phyloP scores from a whole-genome alignment of 306 rosid genomes.

The Quercus glauca region DNA sequence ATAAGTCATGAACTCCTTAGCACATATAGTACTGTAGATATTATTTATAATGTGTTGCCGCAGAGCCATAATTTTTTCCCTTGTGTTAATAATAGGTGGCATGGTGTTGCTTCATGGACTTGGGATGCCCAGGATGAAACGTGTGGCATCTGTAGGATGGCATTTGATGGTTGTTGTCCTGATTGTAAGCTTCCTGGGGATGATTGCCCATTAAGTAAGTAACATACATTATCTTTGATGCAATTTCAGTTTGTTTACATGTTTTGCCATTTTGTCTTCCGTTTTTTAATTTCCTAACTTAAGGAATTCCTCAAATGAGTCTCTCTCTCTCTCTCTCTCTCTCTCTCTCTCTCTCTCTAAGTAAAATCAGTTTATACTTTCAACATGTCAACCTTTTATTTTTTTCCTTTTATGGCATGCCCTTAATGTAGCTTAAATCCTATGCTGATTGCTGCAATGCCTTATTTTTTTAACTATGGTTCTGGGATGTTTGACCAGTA shows the following conservation, averaged over 20 bases:
- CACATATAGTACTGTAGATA: neutral
- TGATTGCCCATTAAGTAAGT: slow-evolving; percentile 89
- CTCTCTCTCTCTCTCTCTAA: neutral
- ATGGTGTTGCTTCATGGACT: slow-evolving; percentile 91
- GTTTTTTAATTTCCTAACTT: neutral
- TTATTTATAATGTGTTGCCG: neutral
- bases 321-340: neutral
- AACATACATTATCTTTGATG: neutral
- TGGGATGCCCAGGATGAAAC: slow-evolving; percentile 97
- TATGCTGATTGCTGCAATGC: neutral
- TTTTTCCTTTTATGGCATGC: neutral
- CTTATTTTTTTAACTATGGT: neutral
- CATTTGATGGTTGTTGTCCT: slow-evolving; percentile 95
- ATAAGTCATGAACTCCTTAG: no score
- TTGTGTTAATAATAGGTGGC: slow-evolving; percentile 62
- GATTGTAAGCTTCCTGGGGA: slow-evolving; percentile 96
- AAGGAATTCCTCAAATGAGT: neutral
- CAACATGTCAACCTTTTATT: neutral
- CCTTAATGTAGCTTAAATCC: no score
- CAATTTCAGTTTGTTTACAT: neutral
- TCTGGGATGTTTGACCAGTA: neutral
- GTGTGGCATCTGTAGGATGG: slow-evolving; percentile 93
- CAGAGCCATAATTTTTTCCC: neutral
- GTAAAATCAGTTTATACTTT: neutral
- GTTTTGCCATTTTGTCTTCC: neutral